Evolutionary conservation across 768 basidiomycete genomes (phyloP).

Genomic region (Mycena kentingensis): DNA sequence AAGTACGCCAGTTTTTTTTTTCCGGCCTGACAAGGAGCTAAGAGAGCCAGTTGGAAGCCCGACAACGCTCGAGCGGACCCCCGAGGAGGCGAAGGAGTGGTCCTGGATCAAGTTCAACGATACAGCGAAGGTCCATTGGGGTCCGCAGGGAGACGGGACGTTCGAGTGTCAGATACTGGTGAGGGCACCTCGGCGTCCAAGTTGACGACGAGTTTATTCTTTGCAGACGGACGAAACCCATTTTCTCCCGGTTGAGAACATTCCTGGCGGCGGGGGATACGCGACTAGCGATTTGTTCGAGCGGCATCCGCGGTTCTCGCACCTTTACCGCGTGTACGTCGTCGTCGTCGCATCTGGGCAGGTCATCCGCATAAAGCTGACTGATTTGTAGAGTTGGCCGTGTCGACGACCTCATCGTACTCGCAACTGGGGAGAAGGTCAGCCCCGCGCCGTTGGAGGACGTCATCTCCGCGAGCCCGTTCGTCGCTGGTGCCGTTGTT

Average conservation of each 20-base stretch:
- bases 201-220: neutral
- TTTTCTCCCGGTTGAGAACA: conserved; percentile 37
- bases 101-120: conserved; percentile 36
- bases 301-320: conserved; percentile 33
- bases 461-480: conserved; percentile 21
- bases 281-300: conserved; percentile 33
- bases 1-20: conserved; percentile 9
- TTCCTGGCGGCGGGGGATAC: conserved; percentile 31
- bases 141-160: conserved; percentile 37
- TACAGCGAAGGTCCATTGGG: conserved; percentile 35
- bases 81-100: conserved; percentile 28
- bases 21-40: neutral
- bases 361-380: neutral
- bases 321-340: conserved; percentile 33
- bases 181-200: neutral
- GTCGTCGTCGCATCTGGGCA: neutral
- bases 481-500: conserved; percentile 15
- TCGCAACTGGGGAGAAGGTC: conserved; percentile 33
- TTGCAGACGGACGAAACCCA: conserved; percentile 35
- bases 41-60: conserved; percentile 23
- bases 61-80: conserved; percentile 12
- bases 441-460: conserved; percentile 32
- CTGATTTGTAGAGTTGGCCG: conserved; percentile 28
- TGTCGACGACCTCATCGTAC: conserved; percentile 31
- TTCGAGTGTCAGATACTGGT: conserved; percentile 44